A percentile compares a stretch with the other conserved stretches of the same genome.
phyloP scores from a whole-genome alignment of 1,139 yeast species.

The Zygosaccharomyces sapae region DNA sequence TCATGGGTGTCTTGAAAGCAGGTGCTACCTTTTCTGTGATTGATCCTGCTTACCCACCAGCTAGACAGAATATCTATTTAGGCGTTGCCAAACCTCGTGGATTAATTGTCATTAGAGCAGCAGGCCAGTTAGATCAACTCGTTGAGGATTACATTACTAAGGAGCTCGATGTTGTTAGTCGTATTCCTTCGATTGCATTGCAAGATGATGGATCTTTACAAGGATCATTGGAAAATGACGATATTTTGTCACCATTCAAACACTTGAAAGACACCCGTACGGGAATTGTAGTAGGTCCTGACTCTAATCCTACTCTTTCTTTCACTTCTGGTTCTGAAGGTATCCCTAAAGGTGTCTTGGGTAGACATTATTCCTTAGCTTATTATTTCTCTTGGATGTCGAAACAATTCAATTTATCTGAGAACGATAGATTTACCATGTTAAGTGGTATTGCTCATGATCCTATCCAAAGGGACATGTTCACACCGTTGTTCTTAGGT shows the following conservation, averaged over 20 bases:
- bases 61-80: conserved; percentile 88
- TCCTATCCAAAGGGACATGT: conserved; percentile 98
- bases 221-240: conserved; percentile 52
- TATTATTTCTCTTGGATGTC: conserved; percentile 99
- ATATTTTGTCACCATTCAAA: conserved; percentile 49
- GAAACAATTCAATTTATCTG: conserved; percentile 68
- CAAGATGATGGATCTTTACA: conserved; percentile 69
- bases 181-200: conserved; percentile 72
- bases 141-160: conserved; percentile 72
- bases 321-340: conserved; percentile 99
- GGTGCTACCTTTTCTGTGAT: conserved; percentile 98
- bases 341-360: conserved; percentile 95
- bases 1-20: conserved; percentile 95
- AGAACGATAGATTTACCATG: conserved; percentile 90
- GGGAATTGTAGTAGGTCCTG: conserved; percentile 96
- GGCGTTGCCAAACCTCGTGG: conserved; percentile 93
- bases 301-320: conserved; percentile 90
- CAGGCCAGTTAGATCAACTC: conserved; percentile 71
- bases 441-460: conserved; percentile 98
- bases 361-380: conserved; percentile 94
- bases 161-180: conserved; percentile 67
- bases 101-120: conserved; percentile 81
- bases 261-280: conserved; percentile 54
- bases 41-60: conserved; percentile 98
- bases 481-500: conserved; percentile 93